Evolutionary conservation across 495 filamentous ascomycete species (phyloP), one percentile per base, ranked within the genome.

Genomic region (Xylaria longipes): DNA sequence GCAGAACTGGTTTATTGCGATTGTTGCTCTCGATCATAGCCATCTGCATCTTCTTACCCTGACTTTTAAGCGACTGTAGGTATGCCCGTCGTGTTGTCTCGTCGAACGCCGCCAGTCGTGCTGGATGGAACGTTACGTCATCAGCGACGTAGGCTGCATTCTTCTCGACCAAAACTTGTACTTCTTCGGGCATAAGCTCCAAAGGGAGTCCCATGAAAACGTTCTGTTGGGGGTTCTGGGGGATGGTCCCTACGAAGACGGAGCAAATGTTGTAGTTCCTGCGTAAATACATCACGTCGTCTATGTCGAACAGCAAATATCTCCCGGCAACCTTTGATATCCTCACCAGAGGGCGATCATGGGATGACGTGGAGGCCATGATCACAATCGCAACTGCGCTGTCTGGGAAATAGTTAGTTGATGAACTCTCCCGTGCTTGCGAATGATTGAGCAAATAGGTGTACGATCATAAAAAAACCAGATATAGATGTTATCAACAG

Each of bases 181-280:
- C 94, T 83, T 99, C 96, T 79, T 98, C 96, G 0, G 93, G 90
- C 87, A 95, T 93, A 50, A 99, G 83, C 82, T 97, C 91, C 46
- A 98, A 76, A 1, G 96, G 96, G 45, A 98, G 80, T 25, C 96
- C 93, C 69, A 94, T 87, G 79, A 98, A 98, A 63, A 97, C 87
- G 84, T 98, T 99, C 80, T 99, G 96, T 74, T 95, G 93, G 7
- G 95, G 94, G 52, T 91, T 89, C 81, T 97, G 96, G 3, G 97
- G 94, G 50, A 98, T 89, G 3, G 91, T 93, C 52, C 96, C 96
- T 58, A 91, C 91, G 60, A 98, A 83, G 29, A 96, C 93, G 63
- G 94, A 94, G 75, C 93, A 93, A 76, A 97, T 97, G 79, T 94
- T 89, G 82, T 98, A 87, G 74, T 89, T 85, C 41, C 90, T 89